phyloP scores from a whole-genome alignment of 495 filamentous ascomycete genomes.

The Talaromyces wortmannii region DNA sequence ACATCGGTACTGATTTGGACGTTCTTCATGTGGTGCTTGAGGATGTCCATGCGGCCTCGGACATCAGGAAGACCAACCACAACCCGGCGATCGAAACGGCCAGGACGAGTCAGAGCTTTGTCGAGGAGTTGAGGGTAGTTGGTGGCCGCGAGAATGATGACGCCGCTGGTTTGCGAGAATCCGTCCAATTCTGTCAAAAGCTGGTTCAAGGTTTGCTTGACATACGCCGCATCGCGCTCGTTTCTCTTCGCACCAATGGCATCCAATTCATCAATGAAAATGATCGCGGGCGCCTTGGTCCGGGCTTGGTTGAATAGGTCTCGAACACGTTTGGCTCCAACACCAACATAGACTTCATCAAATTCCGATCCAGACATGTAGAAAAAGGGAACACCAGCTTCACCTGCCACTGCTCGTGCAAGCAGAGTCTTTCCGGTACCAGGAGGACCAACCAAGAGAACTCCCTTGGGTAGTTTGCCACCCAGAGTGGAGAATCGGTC shows the following conservation, averaged over 20 bases:
- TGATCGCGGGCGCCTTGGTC: constrained; percentile 85
- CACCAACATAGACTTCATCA: constrained; percentile 96
- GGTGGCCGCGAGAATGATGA: constrained; percentile 92
- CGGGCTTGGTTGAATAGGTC: constrained; percentile 90
- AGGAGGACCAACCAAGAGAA: constrained; percentile 89
- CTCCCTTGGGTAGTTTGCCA: constrained; percentile 94
- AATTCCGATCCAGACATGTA: constrained; percentile 99
- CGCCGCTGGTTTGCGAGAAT: constrained; percentile 87
- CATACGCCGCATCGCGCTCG: constrained; percentile 88
- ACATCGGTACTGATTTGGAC: constrained; percentile 73
- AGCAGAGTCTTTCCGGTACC: constrained; percentile 98
- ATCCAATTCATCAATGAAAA: constrained; percentile 97
- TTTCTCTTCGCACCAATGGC: constrained; percentile 93
- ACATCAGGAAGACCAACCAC: constrained; percentile 87
- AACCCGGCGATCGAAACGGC: constrained; percentile 91
- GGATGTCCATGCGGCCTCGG: constrained; percentile 85
- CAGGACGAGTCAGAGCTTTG: constrained; percentile 89
- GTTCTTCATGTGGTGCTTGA: constrained; percentile 86
- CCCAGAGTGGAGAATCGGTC: constrained; percentile 86
- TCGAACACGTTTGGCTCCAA: constrained; percentile 94
- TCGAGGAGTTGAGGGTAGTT: constrained; percentile 93
- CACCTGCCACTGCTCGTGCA: constrained; percentile 91
- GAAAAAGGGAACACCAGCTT: constrained; percentile 97
- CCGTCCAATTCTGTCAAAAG: constrained; percentile 97
- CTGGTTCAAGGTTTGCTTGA: constrained; percentile 95